phyloP scores from a whole-genome alignment of 1,284 basidiomycete species.

The Phlebopus sp. region DNA sequence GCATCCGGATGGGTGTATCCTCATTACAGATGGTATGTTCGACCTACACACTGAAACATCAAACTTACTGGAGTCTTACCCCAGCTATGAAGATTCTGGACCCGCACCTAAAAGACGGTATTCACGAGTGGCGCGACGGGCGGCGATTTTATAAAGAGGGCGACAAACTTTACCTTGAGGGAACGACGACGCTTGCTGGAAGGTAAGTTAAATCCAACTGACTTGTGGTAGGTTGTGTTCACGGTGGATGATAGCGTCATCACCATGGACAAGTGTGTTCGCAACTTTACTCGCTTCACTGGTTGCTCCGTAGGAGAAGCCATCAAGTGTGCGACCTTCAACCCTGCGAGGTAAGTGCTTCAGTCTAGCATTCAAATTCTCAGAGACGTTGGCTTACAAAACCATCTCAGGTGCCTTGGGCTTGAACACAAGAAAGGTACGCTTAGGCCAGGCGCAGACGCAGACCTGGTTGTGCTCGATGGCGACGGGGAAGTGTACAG shows the following conservation, averaged over 20 bases:
- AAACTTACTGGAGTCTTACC: conserved; percentile 3
- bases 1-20: conserved; percentile 79
- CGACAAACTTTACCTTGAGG: conserved; percentile 77
- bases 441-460: conserved; percentile 75
- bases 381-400: background rate
- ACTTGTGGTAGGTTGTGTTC: background rate
- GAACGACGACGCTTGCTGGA: conserved; percentile 85
- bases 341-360: conserved; percentile 66
- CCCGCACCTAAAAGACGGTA: conserved; percentile 77
- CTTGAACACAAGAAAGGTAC: conserved; percentile 80
- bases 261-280: conserved; percentile 78
- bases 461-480: conserved; percentile 78
- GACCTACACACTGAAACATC: background rate
- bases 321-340: conserved; percentile 80
- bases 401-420: conserved; percentile 58
- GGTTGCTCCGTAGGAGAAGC: conserved; percentile 80
- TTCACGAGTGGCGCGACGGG: conserved; percentile 85
- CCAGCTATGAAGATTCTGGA: conserved; percentile 87
- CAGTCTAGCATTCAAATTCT: background rate
- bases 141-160: conserved; percentile 79
- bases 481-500: conserved; percentile 64
- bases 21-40: conserved; percentile 80
- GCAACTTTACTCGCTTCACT: conserved; percentile 81
- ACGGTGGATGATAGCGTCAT: conserved; percentile 54
- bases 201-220: conserved; percentile 39